These are phyloP conservation scores for Linum usitatissimum DNA, from an alignment of 345 rosid species.

Conservation along the genomic window DNA sequence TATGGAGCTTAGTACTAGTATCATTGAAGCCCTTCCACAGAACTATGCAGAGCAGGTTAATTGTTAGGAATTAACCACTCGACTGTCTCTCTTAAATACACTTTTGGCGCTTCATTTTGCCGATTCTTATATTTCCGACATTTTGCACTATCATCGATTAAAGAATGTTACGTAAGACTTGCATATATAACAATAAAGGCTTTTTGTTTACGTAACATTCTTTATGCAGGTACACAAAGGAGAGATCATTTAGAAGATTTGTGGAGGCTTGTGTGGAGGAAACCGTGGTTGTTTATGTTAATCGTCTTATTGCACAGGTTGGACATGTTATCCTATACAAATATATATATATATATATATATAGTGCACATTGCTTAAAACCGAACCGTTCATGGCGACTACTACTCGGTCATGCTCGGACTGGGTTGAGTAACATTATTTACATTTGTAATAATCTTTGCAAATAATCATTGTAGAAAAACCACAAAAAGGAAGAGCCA, in stretches of 20 bases:
- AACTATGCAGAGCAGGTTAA: slow-evolving; percentile 88
- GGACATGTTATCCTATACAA: background rate
- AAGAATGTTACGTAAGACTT: too few species aligned
- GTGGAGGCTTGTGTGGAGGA: slow-evolving; percentile 97
- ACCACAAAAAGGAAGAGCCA: slow-evolving; percentile 88
- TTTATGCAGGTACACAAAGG: slow-evolving; percentile 98
- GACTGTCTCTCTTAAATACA: too few species aligned
- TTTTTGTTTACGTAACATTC: too few species aligned
- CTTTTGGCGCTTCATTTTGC: too few species aligned
- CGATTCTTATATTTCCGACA: too few species aligned
- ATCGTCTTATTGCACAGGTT: slow-evolving; percentile 88
- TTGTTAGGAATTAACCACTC: background rate
- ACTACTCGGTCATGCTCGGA: too few species aligned
- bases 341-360: too few species aligned
- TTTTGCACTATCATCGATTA: too few species aligned
- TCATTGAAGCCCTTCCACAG: slow-evolving; percentile 89
- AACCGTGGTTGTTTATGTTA: slow-evolving; percentile 75
- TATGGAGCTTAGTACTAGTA: slow-evolving; percentile 83
- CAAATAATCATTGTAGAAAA: slow-evolving; percentile 39
- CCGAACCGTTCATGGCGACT: too few species aligned
- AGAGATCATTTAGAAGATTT: slow-evolving; percentile 88
- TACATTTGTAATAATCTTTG: slow-evolving; percentile 4
- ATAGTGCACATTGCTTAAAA: too few species aligned
- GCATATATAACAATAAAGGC: too few species aligned
- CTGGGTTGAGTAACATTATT: background rate